Conservation (phyloP, 306 rosid species). For the Ormosia emarginata region DNA sequence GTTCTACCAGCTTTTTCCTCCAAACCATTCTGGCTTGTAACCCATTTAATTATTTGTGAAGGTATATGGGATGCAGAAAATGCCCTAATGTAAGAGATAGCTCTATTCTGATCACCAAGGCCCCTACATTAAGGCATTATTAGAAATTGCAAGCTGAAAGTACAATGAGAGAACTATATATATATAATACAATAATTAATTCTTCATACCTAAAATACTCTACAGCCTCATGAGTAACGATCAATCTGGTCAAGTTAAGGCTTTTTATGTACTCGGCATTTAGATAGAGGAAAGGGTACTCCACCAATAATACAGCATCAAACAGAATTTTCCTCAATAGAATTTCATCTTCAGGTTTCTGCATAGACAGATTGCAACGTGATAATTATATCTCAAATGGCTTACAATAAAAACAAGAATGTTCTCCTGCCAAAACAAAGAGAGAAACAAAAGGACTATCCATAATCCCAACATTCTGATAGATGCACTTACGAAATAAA, state of each 20-base stretch:
- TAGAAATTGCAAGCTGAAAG: conserved; percentile 6
- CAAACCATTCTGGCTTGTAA: conserved; percentile 34
- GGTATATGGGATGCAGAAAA: conserved; percentile 55
- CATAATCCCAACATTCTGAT: background rate
- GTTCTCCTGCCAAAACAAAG: background rate
- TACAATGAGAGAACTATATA: background rate
- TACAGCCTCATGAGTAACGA: conserved; percentile 57
- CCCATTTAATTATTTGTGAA: conserved; percentile 50
- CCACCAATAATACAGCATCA: conserved; percentile 72
- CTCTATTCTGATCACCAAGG: conserved; percentile 67
- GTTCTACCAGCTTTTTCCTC: conserved; percentile 41
- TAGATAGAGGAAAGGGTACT: conserved; percentile 55
- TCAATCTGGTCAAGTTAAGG: conserved; percentile 57
- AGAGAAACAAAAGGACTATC: background rate
- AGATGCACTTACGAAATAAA: background rate
- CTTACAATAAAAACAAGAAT: conserved; percentile 1
- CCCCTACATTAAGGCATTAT: conserved; percentile 40
- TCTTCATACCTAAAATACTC: conserved; percentile 55
- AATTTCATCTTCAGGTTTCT: conserved; percentile 66
- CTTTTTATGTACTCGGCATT: conserved; percentile 32
- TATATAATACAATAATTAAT: background rate
- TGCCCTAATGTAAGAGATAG: conserved; percentile 50
- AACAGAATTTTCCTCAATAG: conserved; percentile 58
- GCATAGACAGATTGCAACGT: conserved; percentile 28
- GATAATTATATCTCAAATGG: background rate